Conservation (phyloP, 257 asterid genomes). For the Scutellaria minor region DNA sequence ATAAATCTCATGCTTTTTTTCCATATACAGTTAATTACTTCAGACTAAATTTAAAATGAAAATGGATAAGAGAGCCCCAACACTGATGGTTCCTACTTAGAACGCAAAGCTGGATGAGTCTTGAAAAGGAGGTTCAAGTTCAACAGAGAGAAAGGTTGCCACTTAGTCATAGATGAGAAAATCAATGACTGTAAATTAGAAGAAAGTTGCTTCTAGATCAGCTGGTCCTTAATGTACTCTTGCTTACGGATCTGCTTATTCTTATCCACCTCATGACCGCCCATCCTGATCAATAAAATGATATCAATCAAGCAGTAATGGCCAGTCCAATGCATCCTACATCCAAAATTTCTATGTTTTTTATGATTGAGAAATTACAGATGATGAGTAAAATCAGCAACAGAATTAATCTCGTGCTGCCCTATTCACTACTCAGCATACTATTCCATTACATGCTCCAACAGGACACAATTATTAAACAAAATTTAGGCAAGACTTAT, state of each 20-base stretch:
- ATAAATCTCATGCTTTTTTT: neutral
- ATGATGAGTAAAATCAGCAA: neutral
- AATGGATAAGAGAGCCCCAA: neutral
- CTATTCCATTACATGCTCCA: slow-evolving; percentile 6
- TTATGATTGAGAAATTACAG: too few relatives aligned
- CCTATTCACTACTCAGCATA: neutral
- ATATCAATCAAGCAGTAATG: neutral
- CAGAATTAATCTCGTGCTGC: neutral
- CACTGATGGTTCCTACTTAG: neutral
- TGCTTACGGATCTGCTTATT: neutral
- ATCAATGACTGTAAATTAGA: neutral
- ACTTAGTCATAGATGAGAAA: slow-evolving; percentile 11
- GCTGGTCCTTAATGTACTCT: neutral
- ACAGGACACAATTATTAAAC: neutral
- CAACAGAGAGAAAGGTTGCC: neutral
- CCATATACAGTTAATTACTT: neutral
- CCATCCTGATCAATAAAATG: neutral
- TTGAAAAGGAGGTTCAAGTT: neutral
- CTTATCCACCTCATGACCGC: neutral
- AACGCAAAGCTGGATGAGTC: too few relatives aligned
- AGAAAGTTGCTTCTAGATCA: neutral
- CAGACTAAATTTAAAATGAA: neutral
- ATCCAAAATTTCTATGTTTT: too few relatives aligned
- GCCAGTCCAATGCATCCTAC: neutral
- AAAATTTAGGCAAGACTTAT: neutral